A percentile compares a stretch with the other conserved stretches of the same genome.
Evolutionary conservation across 2,329 filamentous ascomycete genomes (phyloP).

Genomic region (Aureobasidium pullulans): DNA sequence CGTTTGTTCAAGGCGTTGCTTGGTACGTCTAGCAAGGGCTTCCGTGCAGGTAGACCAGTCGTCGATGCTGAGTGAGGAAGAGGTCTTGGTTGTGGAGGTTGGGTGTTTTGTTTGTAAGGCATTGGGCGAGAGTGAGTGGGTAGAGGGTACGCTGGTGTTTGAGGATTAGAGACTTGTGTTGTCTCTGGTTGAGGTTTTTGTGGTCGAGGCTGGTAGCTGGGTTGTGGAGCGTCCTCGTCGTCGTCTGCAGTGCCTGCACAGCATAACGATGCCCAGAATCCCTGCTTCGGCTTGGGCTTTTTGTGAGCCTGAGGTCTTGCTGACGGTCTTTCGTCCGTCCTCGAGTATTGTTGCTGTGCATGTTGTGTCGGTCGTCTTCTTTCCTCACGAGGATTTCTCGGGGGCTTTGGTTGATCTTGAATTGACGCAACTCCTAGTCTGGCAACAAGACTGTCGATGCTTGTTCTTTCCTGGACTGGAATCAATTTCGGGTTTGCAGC

Average conservation of each 20-base stretch:
- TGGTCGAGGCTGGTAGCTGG: slow-evolving; percentile 27
- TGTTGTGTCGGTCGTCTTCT: neutral
- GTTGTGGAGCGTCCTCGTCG: slow-evolving; percentile 33
- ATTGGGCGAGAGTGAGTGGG: slow-evolving; percentile 13
- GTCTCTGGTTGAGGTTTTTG: slow-evolving; percentile 2
- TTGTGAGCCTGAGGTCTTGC: neutral
- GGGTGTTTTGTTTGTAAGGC: slow-evolving; percentile 11
- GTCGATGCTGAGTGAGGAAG: slow-evolving; percentile 15
- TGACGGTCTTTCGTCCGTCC: neutral
- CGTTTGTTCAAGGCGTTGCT: slow-evolving; percentile 22
- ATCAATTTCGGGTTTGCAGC: neutral
- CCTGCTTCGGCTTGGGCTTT: slow-evolving; percentile 3
- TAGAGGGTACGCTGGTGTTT: neutral
- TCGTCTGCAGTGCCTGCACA: slow-evolving; percentile 30
- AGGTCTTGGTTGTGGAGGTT: neutral
- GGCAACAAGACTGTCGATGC: slow-evolving; percentile 80
- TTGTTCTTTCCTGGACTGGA: slow-evolving; percentile 56
- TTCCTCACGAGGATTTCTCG: neutral
- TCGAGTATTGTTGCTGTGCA: neutral
- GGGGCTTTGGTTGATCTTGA: neutral
- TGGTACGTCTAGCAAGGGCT: slow-evolving; percentile 24
- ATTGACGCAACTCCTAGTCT: slow-evolving; percentile 49
- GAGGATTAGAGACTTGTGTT: slow-evolving; percentile 14
- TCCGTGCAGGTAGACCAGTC: slow-evolving; percentile 15
- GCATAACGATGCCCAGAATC: slow-evolving; percentile 38